These are phyloP conservation scores for Aspergillus sparsus DNA, from an alignment of 495 filamentous ascomycete species.

Conservation along the genomic window DNA sequence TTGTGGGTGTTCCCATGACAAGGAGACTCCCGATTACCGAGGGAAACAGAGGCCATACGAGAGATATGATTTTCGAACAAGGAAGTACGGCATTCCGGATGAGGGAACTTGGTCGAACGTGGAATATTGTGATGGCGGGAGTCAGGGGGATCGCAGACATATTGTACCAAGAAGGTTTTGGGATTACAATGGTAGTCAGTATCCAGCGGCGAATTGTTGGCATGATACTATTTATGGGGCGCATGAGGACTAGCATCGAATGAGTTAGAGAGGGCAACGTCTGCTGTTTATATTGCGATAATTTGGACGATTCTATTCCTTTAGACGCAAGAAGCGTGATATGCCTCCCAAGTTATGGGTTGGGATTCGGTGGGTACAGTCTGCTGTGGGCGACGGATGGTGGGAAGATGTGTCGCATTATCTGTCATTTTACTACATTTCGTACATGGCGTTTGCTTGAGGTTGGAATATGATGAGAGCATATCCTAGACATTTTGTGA, in stretches of 20 bases:
- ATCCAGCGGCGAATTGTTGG: constrained; percentile 27
- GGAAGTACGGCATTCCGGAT: constrained; percentile 35
- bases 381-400: constrained; percentile 30
- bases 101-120: constrained; percentile 33
- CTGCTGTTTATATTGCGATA: background rate
- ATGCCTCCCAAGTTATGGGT: constrained; percentile 28
- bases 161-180: constrained; percentile 30
- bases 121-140: constrained; percentile 29
- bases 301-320: background rate
- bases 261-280: background rate
- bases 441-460: constrained; percentile 41
- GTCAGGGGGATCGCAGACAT: constrained; percentile 20
- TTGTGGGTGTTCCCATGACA: background rate
- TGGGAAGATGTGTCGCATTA: constrained; percentile 40
- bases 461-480: constrained; percentile 38
- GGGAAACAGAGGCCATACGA: constrained; percentile 19
- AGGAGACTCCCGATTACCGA: constrained; percentile 8
- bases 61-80: constrained; percentile 34
- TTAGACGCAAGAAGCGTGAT: constrained; percentile 33
- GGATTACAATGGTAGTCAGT: constrained; percentile 32
- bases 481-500: constrained; percentile 20
- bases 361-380: constrained; percentile 1
- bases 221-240: constrained; percentile 31
- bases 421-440: constrained; percentile 45
- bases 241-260: constrained; percentile 19